Conservation (phyloP, 2,329 filamentous ascomycete species). For the Cladosporium phlei region DNA sequence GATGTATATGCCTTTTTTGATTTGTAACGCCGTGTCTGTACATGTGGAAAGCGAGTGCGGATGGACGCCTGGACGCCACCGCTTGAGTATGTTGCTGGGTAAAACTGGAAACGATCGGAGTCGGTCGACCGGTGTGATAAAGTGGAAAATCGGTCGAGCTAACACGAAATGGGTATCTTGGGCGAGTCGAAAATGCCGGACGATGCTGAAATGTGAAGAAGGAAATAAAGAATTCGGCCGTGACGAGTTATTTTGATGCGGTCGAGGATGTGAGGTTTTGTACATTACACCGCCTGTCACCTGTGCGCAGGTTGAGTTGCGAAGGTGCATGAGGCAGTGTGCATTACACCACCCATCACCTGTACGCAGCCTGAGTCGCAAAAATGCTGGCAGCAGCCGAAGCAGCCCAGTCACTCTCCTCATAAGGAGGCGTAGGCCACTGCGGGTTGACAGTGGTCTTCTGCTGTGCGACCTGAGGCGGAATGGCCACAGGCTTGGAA, state of each 20-base stretch:
- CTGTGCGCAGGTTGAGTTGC: too few species aligned
- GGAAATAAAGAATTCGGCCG: too few species aligned
- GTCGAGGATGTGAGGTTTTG: too few species aligned
- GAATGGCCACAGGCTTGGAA: slow-evolving; percentile 67
- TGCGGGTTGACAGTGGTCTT: slow-evolving; percentile 55
- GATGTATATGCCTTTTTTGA: slow-evolving; percentile 7
- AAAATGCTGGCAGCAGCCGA: slow-evolving; percentile 78
- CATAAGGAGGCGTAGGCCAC: slow-evolving; percentile 94
- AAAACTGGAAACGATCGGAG: slow-evolving; percentile 2
- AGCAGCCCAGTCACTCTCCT: slow-evolving; percentile 86
- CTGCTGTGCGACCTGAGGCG: slow-evolving; percentile 52
- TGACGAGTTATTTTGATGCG: too few species aligned
- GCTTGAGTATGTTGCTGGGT: slow-evolving; percentile 3
- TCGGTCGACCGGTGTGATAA: neutral
- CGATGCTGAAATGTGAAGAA: slow-evolving; percentile 12
- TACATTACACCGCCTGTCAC: too few species aligned
- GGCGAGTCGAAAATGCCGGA: slow-evolving; percentile 7
- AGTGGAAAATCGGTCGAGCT: slow-evolving; percentile 1
- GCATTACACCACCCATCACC: too few species aligned
- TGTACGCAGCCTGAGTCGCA: slow-evolving; percentile 56
- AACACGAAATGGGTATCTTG: slow-evolving; percentile 10
- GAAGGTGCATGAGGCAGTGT: too few species aligned
- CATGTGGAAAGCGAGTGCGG: slow-evolving; percentile 2
- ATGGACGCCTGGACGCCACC: slow-evolving; percentile 2
- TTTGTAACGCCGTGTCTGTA: slow-evolving; percentile 7